These are phyloP conservation scores for Ophiostoma tasmaniense DNA, from an alignment of 2,329 filamentous ascomycete species.

Conservation along the genomic window DNA sequence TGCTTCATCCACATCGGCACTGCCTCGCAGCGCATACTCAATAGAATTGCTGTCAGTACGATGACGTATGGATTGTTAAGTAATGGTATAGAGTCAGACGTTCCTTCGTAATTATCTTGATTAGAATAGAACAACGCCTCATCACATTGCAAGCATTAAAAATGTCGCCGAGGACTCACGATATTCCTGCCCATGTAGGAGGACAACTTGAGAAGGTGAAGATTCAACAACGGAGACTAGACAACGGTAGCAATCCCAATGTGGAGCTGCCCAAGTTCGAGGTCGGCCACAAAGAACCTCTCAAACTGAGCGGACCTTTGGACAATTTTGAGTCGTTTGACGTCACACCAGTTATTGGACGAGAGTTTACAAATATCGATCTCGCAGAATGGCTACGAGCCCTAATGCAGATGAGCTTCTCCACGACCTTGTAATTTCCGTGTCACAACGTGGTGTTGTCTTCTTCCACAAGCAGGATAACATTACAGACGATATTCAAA, in stretches of 20 bases:
- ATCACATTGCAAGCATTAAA: neutral
- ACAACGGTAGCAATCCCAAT: neutral
- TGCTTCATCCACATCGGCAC: neutral
- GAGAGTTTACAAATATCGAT: neutral
- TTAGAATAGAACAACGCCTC: no score
- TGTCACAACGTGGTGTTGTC: constrained; percentile 42
- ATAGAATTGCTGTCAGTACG: neutral
- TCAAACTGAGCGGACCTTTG: neutral
- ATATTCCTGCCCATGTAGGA: no score
- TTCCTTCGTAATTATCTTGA: no score
- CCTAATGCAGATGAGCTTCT: constrained; percentile 47
- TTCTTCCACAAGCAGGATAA: constrained; percentile 41
- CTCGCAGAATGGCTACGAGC: neutral
- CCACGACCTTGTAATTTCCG: constrained; percentile 52
- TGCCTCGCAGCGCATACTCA: neutral
- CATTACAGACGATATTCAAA: constrained; percentile 15
- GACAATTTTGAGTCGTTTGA: neutral
- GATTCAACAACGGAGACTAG: neutral
- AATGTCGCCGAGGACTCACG: neutral
- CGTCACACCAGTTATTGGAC: neutral
- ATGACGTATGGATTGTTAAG: neutral
- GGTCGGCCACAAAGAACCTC: neutral
- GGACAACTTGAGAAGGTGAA: neutral
- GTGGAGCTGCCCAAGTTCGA: neutral
- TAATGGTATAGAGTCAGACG: neutral